phyloP scores from a whole-genome alignment of 2,329 filamentous ascomycete species.

The Aspergillus sp. region DNA sequence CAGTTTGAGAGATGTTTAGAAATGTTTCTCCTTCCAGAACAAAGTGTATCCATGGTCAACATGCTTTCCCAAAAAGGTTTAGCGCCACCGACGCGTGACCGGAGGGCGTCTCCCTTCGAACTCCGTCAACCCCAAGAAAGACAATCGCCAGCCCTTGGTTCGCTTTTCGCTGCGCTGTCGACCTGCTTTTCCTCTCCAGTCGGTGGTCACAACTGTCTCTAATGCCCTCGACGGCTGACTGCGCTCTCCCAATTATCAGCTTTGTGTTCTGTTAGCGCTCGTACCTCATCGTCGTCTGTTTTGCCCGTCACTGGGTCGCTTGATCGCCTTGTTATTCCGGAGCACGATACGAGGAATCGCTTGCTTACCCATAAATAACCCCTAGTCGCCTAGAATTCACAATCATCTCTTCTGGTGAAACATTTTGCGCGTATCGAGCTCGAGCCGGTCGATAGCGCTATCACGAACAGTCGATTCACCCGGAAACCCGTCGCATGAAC shows the following conservation, averaged over 20 bases:
- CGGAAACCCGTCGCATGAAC: slow-evolving; percentile 17
- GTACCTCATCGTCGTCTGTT: background rate
- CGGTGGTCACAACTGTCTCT: slow-evolving; percentile 16
- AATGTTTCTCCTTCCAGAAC: too few species aligned
- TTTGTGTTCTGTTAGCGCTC: slow-evolving; percentile 16
- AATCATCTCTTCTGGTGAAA: too few species aligned
- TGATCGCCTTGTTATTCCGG: slow-evolving; percentile 13
- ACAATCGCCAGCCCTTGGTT: slow-evolving; percentile 13
- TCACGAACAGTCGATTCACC: background rate
- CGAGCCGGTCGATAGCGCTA: background rate
- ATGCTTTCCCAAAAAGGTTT: slow-evolving; percentile 18
- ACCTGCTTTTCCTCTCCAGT: slow-evolving; percentile 14
- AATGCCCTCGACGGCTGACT: slow-evolving; percentile 16
- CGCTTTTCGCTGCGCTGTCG: slow-evolving; percentile 3
- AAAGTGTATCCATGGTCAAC: too few species aligned
- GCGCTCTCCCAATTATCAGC: slow-evolving; percentile 8
- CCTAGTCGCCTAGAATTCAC: too few species aligned
- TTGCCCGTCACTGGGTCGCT: slow-evolving; percentile 4
- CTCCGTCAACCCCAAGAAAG: slow-evolving; percentile 15
- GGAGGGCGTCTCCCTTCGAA: slow-evolving; percentile 23
- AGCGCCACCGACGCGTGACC: slow-evolving; percentile 35
- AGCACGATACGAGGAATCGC: slow-evolving; percentile 7
- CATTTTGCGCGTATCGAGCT: too few species aligned
- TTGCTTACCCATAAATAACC: too few species aligned
- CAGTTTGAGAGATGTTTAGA: too few species aligned